These are phyloP conservation scores for Ceratobasidium theobromae DNA, from an alignment of 1,284 basidiomycete genomes.

Conservation along the genomic window DNA sequence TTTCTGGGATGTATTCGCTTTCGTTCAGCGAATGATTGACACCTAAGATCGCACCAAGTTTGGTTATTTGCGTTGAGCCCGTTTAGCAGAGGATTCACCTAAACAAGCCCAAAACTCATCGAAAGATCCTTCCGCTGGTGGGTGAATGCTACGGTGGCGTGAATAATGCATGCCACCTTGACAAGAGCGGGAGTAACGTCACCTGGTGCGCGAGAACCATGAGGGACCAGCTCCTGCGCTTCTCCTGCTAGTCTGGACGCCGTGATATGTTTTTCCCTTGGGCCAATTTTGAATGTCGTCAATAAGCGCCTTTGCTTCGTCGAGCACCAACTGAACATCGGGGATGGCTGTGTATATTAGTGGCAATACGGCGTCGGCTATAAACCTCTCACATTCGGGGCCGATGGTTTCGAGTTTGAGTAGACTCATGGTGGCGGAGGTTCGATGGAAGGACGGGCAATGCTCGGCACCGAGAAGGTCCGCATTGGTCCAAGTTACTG, in stretches of 20 bases:
- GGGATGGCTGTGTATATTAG: conserved; percentile 6
- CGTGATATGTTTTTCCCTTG: not conserved
- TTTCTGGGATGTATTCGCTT: conserved; percentile 14
- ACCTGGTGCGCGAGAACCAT: not conserved
- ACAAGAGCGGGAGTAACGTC: not conserved
- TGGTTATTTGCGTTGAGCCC: not conserved
- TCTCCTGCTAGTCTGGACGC: not conserved
- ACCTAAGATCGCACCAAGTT: not conserved
- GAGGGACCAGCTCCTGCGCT: not conserved
- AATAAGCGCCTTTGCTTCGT: not conserved
- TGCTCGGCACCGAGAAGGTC: no score
- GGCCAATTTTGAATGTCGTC: not conserved
- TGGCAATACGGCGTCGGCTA: not conserved
- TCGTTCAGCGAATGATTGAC: conserved; percentile 8
- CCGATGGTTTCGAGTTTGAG: not conserved
- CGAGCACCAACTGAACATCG: not conserved
- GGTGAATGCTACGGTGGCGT: not conserved
- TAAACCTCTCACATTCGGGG: not conserved
- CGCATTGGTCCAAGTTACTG: no score
- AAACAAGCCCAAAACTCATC: conserved; percentile 16
- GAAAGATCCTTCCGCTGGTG: not conserved
- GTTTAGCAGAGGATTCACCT: not conserved
- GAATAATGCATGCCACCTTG: not conserved
- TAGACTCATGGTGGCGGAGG: not conserved
- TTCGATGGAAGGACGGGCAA: no score